A percentile compares a stretch with the other conserved stretches of the same genome.
Conservation (phyloP, 176 grass and related monocot species). For the Bonia amplexicaulis region DNA sequence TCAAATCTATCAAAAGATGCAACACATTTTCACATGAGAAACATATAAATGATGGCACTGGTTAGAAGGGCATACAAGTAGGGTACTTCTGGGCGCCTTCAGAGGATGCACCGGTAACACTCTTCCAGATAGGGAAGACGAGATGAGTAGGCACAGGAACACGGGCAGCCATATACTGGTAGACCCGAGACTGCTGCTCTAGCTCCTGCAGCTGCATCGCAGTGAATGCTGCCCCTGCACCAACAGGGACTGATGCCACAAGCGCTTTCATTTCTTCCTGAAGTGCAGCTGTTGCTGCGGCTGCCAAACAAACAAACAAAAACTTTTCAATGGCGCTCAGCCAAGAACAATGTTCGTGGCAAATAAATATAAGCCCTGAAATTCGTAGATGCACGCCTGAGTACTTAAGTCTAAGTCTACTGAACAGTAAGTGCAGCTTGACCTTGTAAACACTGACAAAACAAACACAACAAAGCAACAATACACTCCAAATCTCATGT, state of each 20-base stretch:
- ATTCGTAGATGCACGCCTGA: background rate
- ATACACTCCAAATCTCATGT: background rate
- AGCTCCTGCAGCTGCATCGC: slow-evolving; percentile 90
- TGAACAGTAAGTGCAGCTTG: background rate
- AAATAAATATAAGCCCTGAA: background rate
- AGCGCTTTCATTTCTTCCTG: slow-evolving; percentile 53
- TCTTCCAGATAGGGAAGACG: slow-evolving; percentile 96
- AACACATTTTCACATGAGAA: background rate
- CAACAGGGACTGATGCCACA: slow-evolving; percentile 48
- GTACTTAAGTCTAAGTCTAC: background rate
- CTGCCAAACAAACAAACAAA: slow-evolving; percentile 27
- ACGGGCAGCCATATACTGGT: slow-evolving; percentile 87
- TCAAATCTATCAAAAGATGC: background rate
- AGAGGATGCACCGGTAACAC: slow-evolving; percentile 70
- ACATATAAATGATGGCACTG: background rate
- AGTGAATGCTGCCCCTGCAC: slow-evolving; percentile 59
- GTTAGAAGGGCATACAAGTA: slow-evolving; percentile 52
- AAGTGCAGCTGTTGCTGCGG: slow-evolving; percentile 32
- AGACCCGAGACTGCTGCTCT: slow-evolving; percentile 90
- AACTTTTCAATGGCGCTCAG: background rate
- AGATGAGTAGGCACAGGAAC: slow-evolving; percentile 93
- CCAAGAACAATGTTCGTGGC: background rate
- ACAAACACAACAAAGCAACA: background rate
- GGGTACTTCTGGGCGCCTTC: slow-evolving; percentile 78
- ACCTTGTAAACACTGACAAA: background rate